Percentiles rank a stretch among this genome's conserved stretches.
Conservation (phyloP, 2,329 filamentous ascomycete genomes). For the Aspergillus sergii region DNA sequence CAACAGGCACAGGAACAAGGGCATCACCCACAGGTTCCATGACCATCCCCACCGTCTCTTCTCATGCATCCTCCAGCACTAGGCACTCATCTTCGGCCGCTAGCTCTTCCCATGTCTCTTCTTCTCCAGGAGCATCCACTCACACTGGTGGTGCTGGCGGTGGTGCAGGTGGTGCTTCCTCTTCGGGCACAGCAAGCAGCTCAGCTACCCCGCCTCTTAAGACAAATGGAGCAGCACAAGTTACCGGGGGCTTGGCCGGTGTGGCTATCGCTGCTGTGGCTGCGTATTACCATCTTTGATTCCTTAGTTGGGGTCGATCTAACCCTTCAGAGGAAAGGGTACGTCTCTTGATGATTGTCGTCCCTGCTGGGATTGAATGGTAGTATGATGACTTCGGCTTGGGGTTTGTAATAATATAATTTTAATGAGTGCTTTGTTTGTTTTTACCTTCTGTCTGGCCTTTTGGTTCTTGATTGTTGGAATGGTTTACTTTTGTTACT, state of each 20-base stretch:
- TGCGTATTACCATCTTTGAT: background rate
- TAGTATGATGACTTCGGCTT: background rate
- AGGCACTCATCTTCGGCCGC: background rate
- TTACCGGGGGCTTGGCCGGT: background rate
- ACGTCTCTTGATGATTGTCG: background rate
- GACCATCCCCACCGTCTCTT: slow-evolving; percentile 11
- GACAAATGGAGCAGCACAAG: background rate
- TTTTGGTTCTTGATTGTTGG: background rate
- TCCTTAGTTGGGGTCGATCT: background rate
- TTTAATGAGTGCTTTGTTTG: background rate
- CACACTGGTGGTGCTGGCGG: background rate
- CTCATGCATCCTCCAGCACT: background rate
- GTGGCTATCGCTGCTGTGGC: background rate
- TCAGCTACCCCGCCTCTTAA: background rate
- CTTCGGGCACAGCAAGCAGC: background rate
- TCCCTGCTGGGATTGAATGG: background rate
- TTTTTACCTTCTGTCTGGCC: background rate
- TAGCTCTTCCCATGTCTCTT: background rate
- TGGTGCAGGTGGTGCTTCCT: background rate
- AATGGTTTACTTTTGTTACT: background rate
- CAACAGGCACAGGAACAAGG: slow-evolving; percentile 5
- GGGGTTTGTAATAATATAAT: background rate
- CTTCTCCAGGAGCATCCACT: background rate
- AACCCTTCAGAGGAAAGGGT: background rate
- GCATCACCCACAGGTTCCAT: slow-evolving; percentile 7